Conservation (phyloP, 352 stramenopile species). For the Globisporangium emineosum region DNA sequence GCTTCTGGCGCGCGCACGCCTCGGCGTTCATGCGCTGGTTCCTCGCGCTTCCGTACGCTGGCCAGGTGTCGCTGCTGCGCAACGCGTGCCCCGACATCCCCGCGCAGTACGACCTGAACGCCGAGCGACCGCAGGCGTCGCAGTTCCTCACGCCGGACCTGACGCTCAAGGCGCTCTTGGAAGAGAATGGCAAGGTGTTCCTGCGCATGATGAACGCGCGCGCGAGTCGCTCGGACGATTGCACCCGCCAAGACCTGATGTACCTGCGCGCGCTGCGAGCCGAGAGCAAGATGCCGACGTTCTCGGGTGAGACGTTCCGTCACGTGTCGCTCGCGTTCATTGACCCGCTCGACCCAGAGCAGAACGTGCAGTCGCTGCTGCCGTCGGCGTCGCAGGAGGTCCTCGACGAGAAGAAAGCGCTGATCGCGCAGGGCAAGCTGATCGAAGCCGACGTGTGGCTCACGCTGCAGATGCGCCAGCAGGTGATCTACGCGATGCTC, state of each 20-base stretch:
- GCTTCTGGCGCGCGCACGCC: constrained; percentile 73
- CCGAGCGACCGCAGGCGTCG: constrained; percentile 42
- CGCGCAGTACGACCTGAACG: constrained; percentile 47
- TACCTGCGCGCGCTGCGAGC: constrained; percentile 63
- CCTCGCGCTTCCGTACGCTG: constrained; percentile 66
- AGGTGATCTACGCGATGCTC: constrained; percentile 77
- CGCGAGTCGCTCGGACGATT: constrained; percentile 63
- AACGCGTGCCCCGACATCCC: constrained; percentile 82
- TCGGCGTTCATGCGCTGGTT: constrained; percentile 86
- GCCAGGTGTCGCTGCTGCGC: constrained; percentile 69
- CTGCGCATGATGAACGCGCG: constrained; percentile 75
- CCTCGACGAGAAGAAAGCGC: constrained; percentile 55
- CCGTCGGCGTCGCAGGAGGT: constrained; percentile 54
- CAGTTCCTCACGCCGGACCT: constrained; percentile 76
- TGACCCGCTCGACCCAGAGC: constrained; percentile 63
- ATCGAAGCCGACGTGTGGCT: constrained; percentile 86
- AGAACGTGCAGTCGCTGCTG: constrained; percentile 75
- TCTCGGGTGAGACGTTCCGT: constrained; percentile 80
- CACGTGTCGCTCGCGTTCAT: constrained; percentile 78
- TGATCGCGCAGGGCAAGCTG: constrained; percentile 70
- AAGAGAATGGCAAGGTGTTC: constrained; percentile 79
- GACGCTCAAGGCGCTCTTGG: constrained; percentile 64
- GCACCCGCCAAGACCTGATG: constrained; percentile 68
- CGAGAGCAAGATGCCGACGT: constrained; percentile 74
- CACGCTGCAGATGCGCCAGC: constrained; percentile 82